A percentile compares a stretch with the other conserved stretches of the same genome.
phyloP scores from a whole-genome alignment of 345 rosid species.

The Pugionium dolabratum region DNA sequence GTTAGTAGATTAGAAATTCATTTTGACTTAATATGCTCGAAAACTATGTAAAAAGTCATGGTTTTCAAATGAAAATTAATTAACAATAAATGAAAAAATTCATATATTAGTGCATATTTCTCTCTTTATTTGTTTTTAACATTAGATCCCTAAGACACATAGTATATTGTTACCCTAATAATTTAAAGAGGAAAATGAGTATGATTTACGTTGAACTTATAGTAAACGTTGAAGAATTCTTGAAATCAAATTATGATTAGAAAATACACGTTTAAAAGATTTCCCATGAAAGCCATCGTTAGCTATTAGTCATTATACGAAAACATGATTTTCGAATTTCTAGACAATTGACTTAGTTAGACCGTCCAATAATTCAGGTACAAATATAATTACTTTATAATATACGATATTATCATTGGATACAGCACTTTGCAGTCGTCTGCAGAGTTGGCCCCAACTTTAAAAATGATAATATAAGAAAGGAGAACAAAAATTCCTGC shows the following conservation, averaged over 20 bases:
- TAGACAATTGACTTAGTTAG: conserved; percentile 25
- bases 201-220: neutral
- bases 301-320: no score
- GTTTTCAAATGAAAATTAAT: no score
- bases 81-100: no score
- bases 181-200: neutral
- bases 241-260: neutral
- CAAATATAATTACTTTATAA: conserved; percentile 11
- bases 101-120: no score
- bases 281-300: conserved; percentile 17
- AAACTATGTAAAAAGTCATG: no score
- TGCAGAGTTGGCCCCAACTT: conserved; percentile 36
- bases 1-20: no score
- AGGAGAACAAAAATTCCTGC: neutral
- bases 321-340: conserved; percentile 11
- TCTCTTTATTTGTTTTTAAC: no score
- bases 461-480: conserved; percentile 31
- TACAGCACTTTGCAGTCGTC: conserved; percentile 16
- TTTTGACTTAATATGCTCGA: no score
- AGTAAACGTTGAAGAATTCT: neutral
- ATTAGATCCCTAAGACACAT: no score
- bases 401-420: conserved; percentile 12
- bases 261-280: no score
- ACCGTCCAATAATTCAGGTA: conserved; percentile 39
- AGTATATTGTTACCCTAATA: neutral